Base-by-base conservation (phyloP, 2,329 filamentous ascomycete species). In the Aspergillus chevalieri region DNA sequence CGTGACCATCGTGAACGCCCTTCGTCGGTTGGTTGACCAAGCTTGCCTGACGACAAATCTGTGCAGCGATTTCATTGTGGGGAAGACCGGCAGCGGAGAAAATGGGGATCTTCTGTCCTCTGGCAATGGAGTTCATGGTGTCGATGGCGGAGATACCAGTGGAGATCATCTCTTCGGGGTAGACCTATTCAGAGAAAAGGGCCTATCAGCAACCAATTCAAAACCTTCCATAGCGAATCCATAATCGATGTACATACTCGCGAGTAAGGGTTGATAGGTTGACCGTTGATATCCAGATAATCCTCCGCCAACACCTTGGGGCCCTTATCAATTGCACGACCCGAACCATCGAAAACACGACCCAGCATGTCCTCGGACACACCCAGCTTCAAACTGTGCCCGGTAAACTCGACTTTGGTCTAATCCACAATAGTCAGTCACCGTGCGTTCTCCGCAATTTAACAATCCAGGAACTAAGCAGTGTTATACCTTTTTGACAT, bases 311-410 rank as follows among this genome's bases (percentile, higher is more conserved):
- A 78, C 64, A 98, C 93, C 78, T 96, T 97, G 54, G 93, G 93
- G 48, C 94, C 93, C 78, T 97, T 98, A 77, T 98, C 93, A 71
- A 98, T 98, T 62, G 94, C 88, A 73, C 92, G 87, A 68, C 93
- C 93, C 53, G 93, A 97, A 65, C 93, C 93, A 77, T 98, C 91
- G 69, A 98, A 98, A 73, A 97, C 90, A 78, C 94, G 92, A 59
- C 93, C 93, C 74, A 98, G 76, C 93, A 98, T 98, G 78, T 98
- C 93, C 77, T 98, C 94, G 47, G 93, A 97, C 52, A 98, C 93
- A 73, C 93, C 93, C 47, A 98, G 87, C 82, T 97, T 97, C 78
- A 98, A 78, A 77, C 89, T 97, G 77, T 96, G 83, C 53, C 93
- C 93, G 28, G 88, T 94, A 73, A 98, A 97, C 71, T 98, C 89